phyloP scores from a whole-genome alignment of 73 alveolate species.

The Stentor coeruleus region DNA sequence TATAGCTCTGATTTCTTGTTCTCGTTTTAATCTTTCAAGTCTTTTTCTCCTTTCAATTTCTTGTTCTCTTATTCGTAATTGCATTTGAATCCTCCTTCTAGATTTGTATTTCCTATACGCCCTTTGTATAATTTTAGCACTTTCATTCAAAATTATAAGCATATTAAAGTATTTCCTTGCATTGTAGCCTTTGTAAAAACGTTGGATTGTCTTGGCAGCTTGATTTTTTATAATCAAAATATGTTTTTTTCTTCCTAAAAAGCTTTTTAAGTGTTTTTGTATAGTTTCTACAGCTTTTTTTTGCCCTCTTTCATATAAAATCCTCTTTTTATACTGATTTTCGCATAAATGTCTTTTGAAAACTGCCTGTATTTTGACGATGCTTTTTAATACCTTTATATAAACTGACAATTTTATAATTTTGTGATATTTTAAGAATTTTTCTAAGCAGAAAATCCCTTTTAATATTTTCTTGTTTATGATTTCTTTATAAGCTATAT shows the following conservation, averaged over 20 bases:
- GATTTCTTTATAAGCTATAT: background rate
- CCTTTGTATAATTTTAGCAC: background rate
- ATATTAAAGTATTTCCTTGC: background rate
- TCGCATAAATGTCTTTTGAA: background rate
- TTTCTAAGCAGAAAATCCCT: background rate
- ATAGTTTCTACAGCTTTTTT: background rate
- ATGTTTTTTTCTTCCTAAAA: background rate
- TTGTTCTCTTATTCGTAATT: background rate
- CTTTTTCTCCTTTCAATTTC: background rate
- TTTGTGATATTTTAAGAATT: background rate
- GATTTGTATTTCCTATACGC: background rate
- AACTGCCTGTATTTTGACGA: background rate
- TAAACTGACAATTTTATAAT: background rate
- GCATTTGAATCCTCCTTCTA: background rate
- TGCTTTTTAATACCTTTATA: background rate
- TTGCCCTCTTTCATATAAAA: background rate
- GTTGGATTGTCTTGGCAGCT: background rate
- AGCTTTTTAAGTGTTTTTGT: conserved; percentile 2
- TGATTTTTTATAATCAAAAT: background rate
- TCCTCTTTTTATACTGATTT: background rate
- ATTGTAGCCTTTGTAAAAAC: background rate
- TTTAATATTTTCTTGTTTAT: background rate
- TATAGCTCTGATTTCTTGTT: conserved; percentile 3
- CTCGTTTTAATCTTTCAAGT: background rate
- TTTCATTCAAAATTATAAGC: background rate